Base-by-base conservation (phyloP, 352 stramenopile genomes). In the Pythium apleroticum region DNA sequence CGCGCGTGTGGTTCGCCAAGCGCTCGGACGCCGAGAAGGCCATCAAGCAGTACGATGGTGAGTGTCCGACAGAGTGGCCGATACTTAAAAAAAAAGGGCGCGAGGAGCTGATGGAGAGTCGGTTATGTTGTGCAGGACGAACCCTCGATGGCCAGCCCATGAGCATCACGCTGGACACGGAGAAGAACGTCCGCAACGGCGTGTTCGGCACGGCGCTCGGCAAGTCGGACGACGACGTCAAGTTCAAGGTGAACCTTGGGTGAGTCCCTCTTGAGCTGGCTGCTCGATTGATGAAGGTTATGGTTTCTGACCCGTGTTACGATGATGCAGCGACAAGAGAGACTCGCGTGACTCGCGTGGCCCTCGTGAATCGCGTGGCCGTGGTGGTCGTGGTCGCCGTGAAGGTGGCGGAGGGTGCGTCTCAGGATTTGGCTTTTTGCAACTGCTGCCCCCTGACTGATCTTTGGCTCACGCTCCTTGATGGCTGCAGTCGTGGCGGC, bases 21-120 rank as follows among this genome's bases (percentile, higher is more conserved):
- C 78, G 77, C 46, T 76, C 73, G 11, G 80, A 90, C 55, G 84
- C 84, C 20, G 82, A 93, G 69, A 89, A 90, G 71, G 80, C 84
- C 20, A 87, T 93, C 65, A 91, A 90, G 74, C 82, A 91, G 71
- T 93, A 90, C 59, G 84, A 93, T 37, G 84, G 84, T 93, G 64
- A 62, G 52, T n/a, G 4, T 6, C n/a, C n/a, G n/a, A n/a, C 37
- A 17, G 22, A 22, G 30, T 33, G n/a, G n/a, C n/a, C n/a, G n/a
- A n/a, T n/a, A n/a, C n/a, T n/a, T n/a, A n/a, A n/a, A n/a, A n/a
- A n/a, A n/a, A n/a, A n/a, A n/a, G n/a, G n/a, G n/a, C 30, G 30
- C 30, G 5, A 33, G 12, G 19, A 10, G 10, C 19, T 22, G 31
- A 54, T 30, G 45, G 48, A 19, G 56, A 43, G 49, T 14, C 20